Base-by-base conservation (phyloP, 1,139 yeast genomes). In the Zygosaccharomyces pseudobailii region DNA sequence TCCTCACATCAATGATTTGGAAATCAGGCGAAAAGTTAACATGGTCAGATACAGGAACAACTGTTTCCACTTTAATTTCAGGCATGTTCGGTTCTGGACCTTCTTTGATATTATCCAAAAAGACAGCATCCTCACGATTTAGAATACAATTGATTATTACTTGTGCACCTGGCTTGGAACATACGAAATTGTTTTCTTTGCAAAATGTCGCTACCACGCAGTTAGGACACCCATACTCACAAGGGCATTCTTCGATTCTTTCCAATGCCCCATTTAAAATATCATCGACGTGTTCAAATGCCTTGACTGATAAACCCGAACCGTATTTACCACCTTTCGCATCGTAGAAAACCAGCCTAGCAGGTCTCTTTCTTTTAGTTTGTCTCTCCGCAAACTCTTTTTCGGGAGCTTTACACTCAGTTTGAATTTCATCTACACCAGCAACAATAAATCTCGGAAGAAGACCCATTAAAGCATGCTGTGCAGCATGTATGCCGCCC, bases 371-470 rank as follows among this genome's bases (percentile, higher is more conserved):
- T 36, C 98, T 71, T 13, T 67, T 67, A 0, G 89, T 75, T 58
- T 84, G 84, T 22, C 87, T 69, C 37, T 76, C 75, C 1, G 95
- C 87, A 72, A 89, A 87, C 61, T 92, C 98, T 61, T 92, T 92
- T 55, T 87, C 95, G 0, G 98, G 97, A 0, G 97, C 96, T 59
- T 92, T 92, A 66, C 99, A 92, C 65, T 92, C 99, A 0, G 97
- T 88, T 45, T 78, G 78, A 13, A 92, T 75, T 56, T 90, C 97
- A 39, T 84, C 83, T 2, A 78, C 75, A 3, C 81, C 79, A 22
- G 80, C 73, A n/a, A 80, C 80, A 34, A 80, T 74, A 6, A 78
- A 78, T 52, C 79, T 79, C 0, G 96, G 95, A 23, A 89, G 65
- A 53, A 86, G 74, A 42, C 85, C 84, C 77, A 88, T 83, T 1